Percentiles rank a stretch among this genome's conserved stretches.
phyloP scores from a whole-genome alignment of 2,329 filamentous ascomycete species.

The Alternaria ventricosa region DNA sequence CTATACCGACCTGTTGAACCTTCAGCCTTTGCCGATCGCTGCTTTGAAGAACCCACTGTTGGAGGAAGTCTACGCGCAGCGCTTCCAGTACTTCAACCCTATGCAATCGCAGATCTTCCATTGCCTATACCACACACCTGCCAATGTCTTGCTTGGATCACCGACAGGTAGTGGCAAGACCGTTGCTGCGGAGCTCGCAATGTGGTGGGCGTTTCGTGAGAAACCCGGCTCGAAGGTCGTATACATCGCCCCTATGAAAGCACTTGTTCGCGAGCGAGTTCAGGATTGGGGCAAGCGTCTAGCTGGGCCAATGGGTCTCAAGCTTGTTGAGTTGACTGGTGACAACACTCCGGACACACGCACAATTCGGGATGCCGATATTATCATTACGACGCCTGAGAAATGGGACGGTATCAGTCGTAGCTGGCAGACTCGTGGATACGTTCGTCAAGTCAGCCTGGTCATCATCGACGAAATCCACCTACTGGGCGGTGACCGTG shows the following conservation, averaged over 20 bases:
- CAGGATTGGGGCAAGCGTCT: conserved; percentile 91
- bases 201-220: conserved; percentile 99
- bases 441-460: conserved; percentile 90
- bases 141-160: conserved; percentile 92
- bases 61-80: conserved; percentile 85
- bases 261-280: conserved; percentile 92
- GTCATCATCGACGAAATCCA: conserved; percentile 99
- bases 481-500: conserved; percentile 92
- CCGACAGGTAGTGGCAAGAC: conserved; percentile 98
- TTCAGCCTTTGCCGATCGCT: conserved; percentile 86
- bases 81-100: conserved; percentile 97
- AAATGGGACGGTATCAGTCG: conserved; percentile 99
- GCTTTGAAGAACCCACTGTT: conserved; percentile 86
- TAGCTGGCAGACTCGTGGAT: conserved; percentile 97
- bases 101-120: conserved; percentile 99
- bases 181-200: conserved; percentile 91
- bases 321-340: conserved; percentile 92
- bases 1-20: conserved; percentile 90
- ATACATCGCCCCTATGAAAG: conserved; percentile 99
- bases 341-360: conserved; percentile 98
- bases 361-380: conserved; percentile 93
- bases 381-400: conserved; percentile 99
- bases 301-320: conserved; percentile 81
- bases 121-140: conserved; percentile 87
- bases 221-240: conserved; percentile 95